phyloP scores from a whole-genome alignment of 1,284 basidiomycete species.

The Melampsora americana region DNA sequence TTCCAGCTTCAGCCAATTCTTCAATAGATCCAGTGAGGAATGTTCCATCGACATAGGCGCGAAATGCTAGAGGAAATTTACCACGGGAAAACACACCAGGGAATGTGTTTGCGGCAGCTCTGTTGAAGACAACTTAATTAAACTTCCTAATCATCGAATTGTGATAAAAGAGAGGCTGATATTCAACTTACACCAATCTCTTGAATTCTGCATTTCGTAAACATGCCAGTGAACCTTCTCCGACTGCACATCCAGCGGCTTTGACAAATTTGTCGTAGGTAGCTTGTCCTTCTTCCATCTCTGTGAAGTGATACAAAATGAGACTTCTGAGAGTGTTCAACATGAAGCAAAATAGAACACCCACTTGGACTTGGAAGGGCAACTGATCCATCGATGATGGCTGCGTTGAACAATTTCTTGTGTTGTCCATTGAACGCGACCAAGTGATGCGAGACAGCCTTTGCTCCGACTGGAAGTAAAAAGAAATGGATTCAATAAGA shows the following conservation, averaged over 20 bases:
- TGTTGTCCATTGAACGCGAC: not conserved
- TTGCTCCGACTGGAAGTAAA: not conserved
- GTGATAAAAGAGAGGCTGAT: not conserved
- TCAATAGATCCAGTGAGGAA: not conserved
- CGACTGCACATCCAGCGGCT: not conserved
- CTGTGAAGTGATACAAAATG: not conserved
- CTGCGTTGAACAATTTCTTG: not conserved
- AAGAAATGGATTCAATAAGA: too few species aligned
- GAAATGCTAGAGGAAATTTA: not conserved
- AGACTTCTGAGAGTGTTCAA: not conserved
- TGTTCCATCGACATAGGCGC: not conserved
- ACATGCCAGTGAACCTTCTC: not conserved
- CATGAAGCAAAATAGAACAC: not conserved
- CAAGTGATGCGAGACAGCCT: not conserved
- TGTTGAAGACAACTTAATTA: not conserved
- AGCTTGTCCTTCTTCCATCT: not conserved
- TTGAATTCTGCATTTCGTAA: not conserved
- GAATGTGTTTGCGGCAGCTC: not conserved
- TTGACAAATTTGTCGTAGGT: not conserved
- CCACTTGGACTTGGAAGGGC: conserved; percentile 4
- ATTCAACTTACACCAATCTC: not conserved
- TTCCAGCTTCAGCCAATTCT: not conserved
- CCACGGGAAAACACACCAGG: not conserved
- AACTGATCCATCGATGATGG: not conserved
- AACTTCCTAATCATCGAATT: not conserved